Conservation (phyloP, 2,329 filamentous ascomycete genomes). For the Alternaria conjuncta region DNA sequence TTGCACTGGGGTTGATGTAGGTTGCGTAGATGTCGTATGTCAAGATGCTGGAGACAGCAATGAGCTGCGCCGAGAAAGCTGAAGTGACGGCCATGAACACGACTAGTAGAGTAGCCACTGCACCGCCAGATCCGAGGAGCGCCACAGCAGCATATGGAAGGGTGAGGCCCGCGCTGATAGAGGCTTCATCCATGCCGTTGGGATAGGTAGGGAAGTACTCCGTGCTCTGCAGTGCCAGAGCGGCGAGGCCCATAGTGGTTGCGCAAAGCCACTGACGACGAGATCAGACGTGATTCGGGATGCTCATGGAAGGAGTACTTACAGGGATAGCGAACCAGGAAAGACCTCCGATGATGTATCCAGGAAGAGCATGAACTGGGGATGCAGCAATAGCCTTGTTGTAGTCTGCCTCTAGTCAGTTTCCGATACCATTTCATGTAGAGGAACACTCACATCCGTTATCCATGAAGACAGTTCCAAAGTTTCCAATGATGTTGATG, state of each 20-base stretch:
- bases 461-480: slow-evolving; percentile 82
- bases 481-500: slow-evolving; percentile 87
- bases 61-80: slow-evolving; percentile 54
- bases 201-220: slow-evolving; percentile 54
- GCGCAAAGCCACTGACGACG: slow-evolving; percentile 50
- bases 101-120: slow-evolving; percentile 45
- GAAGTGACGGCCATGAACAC: slow-evolving; percentile 59
- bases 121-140: slow-evolving; percentile 41
- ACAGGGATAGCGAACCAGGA: slow-evolving; percentile 57
- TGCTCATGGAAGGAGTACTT: not conserved
- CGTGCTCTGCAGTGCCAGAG: slow-evolving; percentile 51
- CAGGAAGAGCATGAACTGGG: slow-evolving; percentile 83
- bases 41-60: slow-evolving; percentile 80
- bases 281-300: not conserved
- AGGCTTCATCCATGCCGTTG: slow-evolving; percentile 30
- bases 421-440: not conserved
- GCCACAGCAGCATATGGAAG: slow-evolving; percentile 42
- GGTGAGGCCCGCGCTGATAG: slow-evolving; percentile 37
- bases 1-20: slow-evolving; percentile 79
- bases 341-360: slow-evolving; percentile 55
- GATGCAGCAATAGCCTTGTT: slow-evolving; percentile 91
- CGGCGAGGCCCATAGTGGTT: slow-evolving; percentile 55
- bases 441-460: slow-evolving; percentile 65
- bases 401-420: slow-evolving; percentile 56
- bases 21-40: slow-evolving; percentile 87